Evolutionary conservation across 768 basidiomycete genomes (phyloP), one percentile per base, ranked within the genome.

Genomic region (Tricholoma hemisulphureum): DNA sequence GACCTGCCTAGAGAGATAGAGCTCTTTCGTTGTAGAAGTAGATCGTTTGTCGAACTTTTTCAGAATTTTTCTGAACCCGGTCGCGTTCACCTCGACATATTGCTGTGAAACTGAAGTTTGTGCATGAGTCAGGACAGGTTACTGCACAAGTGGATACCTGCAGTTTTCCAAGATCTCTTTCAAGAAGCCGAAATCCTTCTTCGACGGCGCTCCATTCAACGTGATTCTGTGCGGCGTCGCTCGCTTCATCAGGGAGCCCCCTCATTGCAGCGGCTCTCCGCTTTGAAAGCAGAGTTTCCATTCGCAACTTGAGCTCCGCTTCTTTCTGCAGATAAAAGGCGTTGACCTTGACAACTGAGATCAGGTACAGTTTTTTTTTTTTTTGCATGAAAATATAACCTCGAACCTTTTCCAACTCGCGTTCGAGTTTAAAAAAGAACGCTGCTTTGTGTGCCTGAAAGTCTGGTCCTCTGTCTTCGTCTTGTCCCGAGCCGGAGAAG

Each of bases 11-110:
- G 92, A 85, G 18, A 99, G 84, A 73, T 98, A 98, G 4, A 98
- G 81, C 67, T 99, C 97, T 69, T 95, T 98, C n/a, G 92, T 98
- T 20, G 88, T 86, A 1, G 92, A 94, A 41, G 88, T 97, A 34
- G 94, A 94, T 48, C 93, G 84, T 74, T 98, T 99, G 74, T 98
- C 97, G 82, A 93, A 99, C 71, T 99, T 99, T 69, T 99, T 98
- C 60, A 98, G 74, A 49, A 98, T 98, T 72, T 98, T 98, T 45
- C 95, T 85, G 71, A 98, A 98, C 3, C 95, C 97, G 9, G 88
- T 93, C 6, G 91, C 97, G 69, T 98, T 99, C 67, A 97, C 90
- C 74, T 98, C 97, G 61, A 99, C 87, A 67, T 95, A 99, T 83
- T 94, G 91, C 94, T 95, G 68, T 41, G 57, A 68, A 61, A 60